Base-by-base conservation (phyloP, 2,329 filamentous ascomycete species). In the Penicillium sp. region DNA sequence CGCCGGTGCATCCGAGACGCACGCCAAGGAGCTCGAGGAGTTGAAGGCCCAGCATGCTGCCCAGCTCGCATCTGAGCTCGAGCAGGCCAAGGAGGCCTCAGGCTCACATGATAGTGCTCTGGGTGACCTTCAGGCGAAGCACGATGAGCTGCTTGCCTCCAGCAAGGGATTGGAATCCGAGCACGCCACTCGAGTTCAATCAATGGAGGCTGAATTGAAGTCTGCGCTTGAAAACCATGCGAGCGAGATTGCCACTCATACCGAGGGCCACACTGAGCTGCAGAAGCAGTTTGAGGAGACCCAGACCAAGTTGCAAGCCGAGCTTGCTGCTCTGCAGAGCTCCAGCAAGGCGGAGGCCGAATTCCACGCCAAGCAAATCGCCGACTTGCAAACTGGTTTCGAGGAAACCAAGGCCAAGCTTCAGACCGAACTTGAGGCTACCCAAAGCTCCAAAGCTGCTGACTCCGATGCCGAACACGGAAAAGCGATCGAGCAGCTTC, bases 401-500 rank as follows among this genome's bases (percentile, higher is more conserved):
- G 70, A 70, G 42, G 67, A 71, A 29, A 65, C 67, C 13, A 50
- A 61, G 14, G 49, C 52, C 22, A 68, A 71, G 47, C 52, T 75
- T 59, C 65, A 71, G 55, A 63, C 69, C 56, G 74, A 79, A 45
- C 60, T 75, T 58, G 71, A 78, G 55, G 56, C 66, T 34, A 55
- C 68, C 34, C 61, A 73, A 50, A 47, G 62, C 46, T 69, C 73
- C 34, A 74, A 71, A 59, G 51, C 69, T 31, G 63, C 69, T 2
- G 68, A 75, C 32, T 57, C 70, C 7, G 73, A 76, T 55, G 68
- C 68, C 4, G 69, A 73, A 43, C 75, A 77, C 50, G 68, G 64
- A 47, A 70, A 71, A 52, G 72, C 69, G 6, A 74, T 77, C 42
- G 73, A 77, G 55, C 70, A 75, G 47, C 67, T 77, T 18, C 67